Conservation (phyloP, 176 grass and related monocot species). For the Zoysia pacifica region DNA sequence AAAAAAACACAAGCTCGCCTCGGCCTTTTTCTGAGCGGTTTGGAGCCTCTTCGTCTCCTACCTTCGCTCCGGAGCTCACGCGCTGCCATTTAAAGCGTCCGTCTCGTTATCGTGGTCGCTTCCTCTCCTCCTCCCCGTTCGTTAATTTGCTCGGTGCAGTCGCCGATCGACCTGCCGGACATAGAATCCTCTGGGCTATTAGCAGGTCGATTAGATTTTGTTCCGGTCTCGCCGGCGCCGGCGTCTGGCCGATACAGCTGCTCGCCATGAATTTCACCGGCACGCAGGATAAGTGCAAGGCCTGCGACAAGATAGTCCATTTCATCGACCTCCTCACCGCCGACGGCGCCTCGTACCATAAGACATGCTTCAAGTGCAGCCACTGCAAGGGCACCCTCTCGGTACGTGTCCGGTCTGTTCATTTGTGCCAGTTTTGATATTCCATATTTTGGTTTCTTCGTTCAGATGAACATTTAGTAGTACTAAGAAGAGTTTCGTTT, state of each 20-base stretch:
- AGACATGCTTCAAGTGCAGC: conserved; percentile 89
- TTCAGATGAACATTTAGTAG: background rate
- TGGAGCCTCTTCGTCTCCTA: conserved; percentile 50
- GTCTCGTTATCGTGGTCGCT: conserved; percentile 26
- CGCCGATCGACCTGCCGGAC: background rate
- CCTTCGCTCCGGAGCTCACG: conserved; percentile 55
- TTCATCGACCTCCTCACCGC: conserved; percentile 77
- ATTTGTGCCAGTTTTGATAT: too few relatives aligned
- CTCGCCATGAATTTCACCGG: conserved; percentile 69
- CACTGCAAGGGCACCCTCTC: conserved; percentile 90
- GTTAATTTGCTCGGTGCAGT: background rate
- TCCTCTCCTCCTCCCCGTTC: background rate
- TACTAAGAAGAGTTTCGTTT: background rate
- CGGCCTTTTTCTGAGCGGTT: conserved; percentile 52
- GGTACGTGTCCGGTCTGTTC: conserved; percentile 32
- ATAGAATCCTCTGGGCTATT: background rate
- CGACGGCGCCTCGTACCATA: conserved; percentile 61
- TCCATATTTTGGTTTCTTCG: background rate
- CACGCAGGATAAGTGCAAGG: conserved; percentile 76
- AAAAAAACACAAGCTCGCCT: conserved; percentile 21
- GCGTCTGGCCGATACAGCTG: background rate
- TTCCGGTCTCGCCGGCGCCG: background rate
- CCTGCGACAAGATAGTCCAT: conserved; percentile 75
- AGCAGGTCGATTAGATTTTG: background rate
- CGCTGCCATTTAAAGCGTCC: conserved; percentile 30